These are phyloP conservation scores for Polychytrium aggregatum DNA, from an alignment of 192 early-diverging fungal genomes.

Conservation along the genomic window DNA sequence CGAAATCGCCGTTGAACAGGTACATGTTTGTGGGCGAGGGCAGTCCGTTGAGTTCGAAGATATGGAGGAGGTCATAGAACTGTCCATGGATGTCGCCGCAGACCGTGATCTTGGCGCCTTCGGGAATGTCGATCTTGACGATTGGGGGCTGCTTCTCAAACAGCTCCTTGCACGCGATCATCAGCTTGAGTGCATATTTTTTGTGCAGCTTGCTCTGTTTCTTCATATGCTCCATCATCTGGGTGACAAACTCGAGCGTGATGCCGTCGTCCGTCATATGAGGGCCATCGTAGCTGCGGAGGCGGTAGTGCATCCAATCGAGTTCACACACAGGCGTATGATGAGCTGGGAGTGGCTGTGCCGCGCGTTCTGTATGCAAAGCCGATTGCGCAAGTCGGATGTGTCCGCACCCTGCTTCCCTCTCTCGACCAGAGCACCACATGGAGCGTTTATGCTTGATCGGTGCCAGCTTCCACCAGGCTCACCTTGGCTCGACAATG, in stretches of 20 bases:
- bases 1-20: conserved; percentile 98
- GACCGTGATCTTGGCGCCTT: conserved; percentile 67
- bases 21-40: conserved; percentile 60
- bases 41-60: conserved; percentile 86
- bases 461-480: too few species aligned
- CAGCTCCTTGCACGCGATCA: conserved; percentile 61
- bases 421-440: too few species aligned
- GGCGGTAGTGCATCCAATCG: neutral
- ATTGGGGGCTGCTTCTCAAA: conserved; percentile 70
- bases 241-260: conserved; percentile 66
- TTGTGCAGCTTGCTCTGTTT: conserved; percentile 83
- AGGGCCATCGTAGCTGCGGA: conserved; percentile 67
- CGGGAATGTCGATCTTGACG: conserved; percentile 74
- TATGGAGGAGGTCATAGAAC: conserved; percentile 94
- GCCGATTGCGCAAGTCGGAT: too few species aligned
- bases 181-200: conserved; percentile 79
- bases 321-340: too few species aligned
- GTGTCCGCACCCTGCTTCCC: too few species aligned
- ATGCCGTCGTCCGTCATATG: conserved; percentile 60
- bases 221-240: conserved; percentile 66
- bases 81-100: conserved; percentile 99
- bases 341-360: too few species aligned
- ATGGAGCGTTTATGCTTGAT: too few species aligned
- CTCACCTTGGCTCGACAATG: conserved; percentile 29
- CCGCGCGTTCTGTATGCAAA: too few species aligned